Evolutionary conservation across 1,284 basidiomycete species (phyloP), one percentile per base, ranked within the genome.

Genomic region (Moesziomyces aphidis): DNA sequence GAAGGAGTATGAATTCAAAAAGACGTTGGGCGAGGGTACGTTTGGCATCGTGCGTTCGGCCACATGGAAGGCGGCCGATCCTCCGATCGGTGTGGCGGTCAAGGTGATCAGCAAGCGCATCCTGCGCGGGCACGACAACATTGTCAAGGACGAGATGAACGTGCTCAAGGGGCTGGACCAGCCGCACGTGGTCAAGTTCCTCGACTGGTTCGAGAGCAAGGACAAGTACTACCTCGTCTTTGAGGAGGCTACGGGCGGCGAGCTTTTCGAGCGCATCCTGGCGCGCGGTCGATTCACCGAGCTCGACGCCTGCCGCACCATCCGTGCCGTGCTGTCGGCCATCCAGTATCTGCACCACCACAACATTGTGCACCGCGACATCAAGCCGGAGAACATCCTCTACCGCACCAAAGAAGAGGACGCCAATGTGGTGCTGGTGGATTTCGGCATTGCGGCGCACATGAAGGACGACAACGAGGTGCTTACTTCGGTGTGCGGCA

Each of bases 331-430:
- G 5, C 63, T 83, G 13, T 76, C 76, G 13, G 82, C 82, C 11
- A 78, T 84, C 42, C 73, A 74, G 42, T 84, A 84, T 53, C 77
- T 84, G 19, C 83, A 84, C 46, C 70, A 77, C 10, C 76, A 84
- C 63, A 76, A 83, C 61, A 83, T 81, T 26, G 79, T 83, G 4
- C 83, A 83, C 46, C 77, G 82, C 36, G 83, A 84, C 54, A 78
- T 84, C 67, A 84, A 85, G 55, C 79, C 95, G 0, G 95, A 98
- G 85, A 97, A 98, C 83, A 96, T 97, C 66, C 88, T 97, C 9
- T 97, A 94, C 85, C 91, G 93, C 56, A 92, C 92, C 10, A 76
- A 83, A 63, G 91, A 89, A 3, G 83, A 88, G 13, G 81, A 83
- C 57, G 94, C 91, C 22, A 82, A 84, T 50, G 80, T 84, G 10